A percentile compares a stretch with the other conserved stretches of the same genome.
Conservation (phyloP, 1,139 yeast species). For the Maudiozyma humilis region DNA sequence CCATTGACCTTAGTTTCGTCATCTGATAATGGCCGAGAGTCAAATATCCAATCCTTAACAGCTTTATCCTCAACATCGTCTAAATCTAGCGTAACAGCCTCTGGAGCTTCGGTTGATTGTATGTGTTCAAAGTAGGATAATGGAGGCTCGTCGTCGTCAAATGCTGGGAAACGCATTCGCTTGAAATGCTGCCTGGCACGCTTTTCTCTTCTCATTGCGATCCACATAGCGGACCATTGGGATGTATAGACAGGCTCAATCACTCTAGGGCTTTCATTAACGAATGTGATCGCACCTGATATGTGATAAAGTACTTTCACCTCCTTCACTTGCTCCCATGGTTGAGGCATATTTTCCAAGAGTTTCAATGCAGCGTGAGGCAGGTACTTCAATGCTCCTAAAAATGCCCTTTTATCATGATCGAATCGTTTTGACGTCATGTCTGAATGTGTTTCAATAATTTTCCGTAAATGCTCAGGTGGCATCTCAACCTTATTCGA, state of each 20-base stretch:
- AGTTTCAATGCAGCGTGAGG: conserved; percentile 91
- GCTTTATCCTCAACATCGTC: conserved; percentile 52
- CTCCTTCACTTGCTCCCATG: conserved; percentile 87
- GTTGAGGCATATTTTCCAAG: conserved; percentile 95
- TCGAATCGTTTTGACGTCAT: conserved; percentile 72
- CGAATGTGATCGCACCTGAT: conserved; percentile 93
- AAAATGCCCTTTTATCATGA: conserved; percentile 78
- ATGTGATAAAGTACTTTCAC: conserved; percentile 84
- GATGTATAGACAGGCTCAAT: conserved; percentile 87
- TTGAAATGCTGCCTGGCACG: conserved; percentile 84
- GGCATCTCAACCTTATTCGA: conserved; percentile 80
- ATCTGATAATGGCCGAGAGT: conserved; percentile 64
- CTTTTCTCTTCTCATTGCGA: conserved; percentile 87
- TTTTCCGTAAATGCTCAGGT: conserved; percentile 84
- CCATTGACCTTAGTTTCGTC: conserved; percentile 55
- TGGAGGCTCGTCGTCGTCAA: conserved; percentile 97
- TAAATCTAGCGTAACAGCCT: conserved; percentile 57
- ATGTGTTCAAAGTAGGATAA: conserved; percentile 73
- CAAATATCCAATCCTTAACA: conserved; percentile 72
- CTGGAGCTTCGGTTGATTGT: conserved; percentile 63
- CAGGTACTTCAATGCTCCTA: conserved; percentile 88
- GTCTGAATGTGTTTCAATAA: conserved; percentile 79
- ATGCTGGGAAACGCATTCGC: conserved; percentile 88
- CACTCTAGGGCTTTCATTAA: conserved; percentile 84
- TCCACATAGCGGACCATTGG: conserved; percentile 94